Evolutionary conservation across 1,139 yeast genomes (phyloP).

Genomic region (Geotrichum siamense): DNA sequence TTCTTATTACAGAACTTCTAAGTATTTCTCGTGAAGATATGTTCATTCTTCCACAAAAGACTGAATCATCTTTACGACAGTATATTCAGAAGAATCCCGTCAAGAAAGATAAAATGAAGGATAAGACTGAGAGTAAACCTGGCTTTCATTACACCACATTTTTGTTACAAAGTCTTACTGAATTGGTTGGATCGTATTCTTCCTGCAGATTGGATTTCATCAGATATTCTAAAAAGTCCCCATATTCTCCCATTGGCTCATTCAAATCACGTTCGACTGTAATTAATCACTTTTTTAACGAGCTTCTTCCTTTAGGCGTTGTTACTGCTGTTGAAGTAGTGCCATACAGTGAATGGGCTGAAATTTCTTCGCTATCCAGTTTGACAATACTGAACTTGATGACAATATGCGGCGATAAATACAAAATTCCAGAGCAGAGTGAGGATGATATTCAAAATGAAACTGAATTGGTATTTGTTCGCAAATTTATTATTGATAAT

Average conservation of each 20-base stretch:
- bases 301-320: constrained; percentile 54
- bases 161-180: constrained; percentile 60
- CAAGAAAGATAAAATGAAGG: constrained; percentile 26
- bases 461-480: constrained; percentile 60
- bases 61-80: constrained; percentile 23
- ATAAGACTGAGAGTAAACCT: constrained; percentile 36
- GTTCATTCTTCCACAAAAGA: constrained; percentile 24
- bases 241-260: constrained; percentile 22
- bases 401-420: constrained; percentile 40
- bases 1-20: constrained; percentile 59
- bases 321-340: constrained; percentile 27
- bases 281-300: constrained; percentile 68
- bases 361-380: constrained; percentile 48
- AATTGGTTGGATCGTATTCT: constrained; percentile 69
- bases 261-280: constrained; percentile 67
- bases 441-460: constrained; percentile 43
- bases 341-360: constrained; percentile 27
- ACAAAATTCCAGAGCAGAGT: constrained; percentile 34
- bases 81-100: constrained; percentile 20
- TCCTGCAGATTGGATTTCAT: constrained; percentile 76
- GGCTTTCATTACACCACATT: constrained; percentile 62
- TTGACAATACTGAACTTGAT: constrained; percentile 38
- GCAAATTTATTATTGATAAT: constrained; percentile 68
- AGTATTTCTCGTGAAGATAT: constrained; percentile 33
- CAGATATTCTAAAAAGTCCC: constrained; percentile 58